Percentiles rank a stretch among this genome's conserved stretches.
Conservation (phyloP, 345 rosid genomes). For the Populus davidiana region DNA sequence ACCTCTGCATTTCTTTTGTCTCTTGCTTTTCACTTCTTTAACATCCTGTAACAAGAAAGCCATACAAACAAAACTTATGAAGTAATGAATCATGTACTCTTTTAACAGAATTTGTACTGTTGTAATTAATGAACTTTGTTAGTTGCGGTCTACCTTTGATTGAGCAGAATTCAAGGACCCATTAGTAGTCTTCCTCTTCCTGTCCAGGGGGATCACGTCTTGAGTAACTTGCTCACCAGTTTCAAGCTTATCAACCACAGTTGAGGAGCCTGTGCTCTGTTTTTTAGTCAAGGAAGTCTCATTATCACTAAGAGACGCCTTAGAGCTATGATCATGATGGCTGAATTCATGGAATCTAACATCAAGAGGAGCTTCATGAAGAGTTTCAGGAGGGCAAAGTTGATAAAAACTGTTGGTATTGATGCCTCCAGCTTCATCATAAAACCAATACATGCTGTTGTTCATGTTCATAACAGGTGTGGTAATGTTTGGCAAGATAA, state of each 20-base stretch:
- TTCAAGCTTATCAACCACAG: constrained; percentile 40
- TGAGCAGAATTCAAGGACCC: constrained; percentile 32
- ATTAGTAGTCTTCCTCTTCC: constrained; percentile 35
- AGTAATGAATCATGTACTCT: neutral
- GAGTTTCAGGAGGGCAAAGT: constrained; percentile 18
- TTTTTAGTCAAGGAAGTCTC: constrained; percentile 40
- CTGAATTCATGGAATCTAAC: constrained; percentile 13
- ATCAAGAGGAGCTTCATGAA: constrained; percentile 15
- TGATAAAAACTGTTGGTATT: constrained; percentile 27
- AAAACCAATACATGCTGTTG: constrained; percentile 23
- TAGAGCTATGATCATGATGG: constrained; percentile 14
- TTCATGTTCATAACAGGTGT: neutral
- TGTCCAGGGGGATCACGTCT: constrained; percentile 22
- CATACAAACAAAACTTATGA: neutral
- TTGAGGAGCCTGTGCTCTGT: constrained; percentile 44
- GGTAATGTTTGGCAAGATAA: constrained; percentile 28
- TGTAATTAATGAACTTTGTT: neutral
- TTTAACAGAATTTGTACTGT: neutral
- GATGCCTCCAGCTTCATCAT: constrained; percentile 26
- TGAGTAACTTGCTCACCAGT: constrained; percentile 51
- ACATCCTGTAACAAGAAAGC: constrained; percentile 28
- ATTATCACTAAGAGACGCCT: constrained; percentile 23
- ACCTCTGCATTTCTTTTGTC: constrained; percentile 38
- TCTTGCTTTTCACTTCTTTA: constrained; percentile 48
- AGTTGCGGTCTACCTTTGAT: constrained; percentile 32